A percentile compares a stretch with the other conserved stretches of the same genome.
These are phyloP conservation scores for Blastocystis hominis DNA, from an alignment of 352 stramenopile genomes.

Conservation along the genomic window DNA sequence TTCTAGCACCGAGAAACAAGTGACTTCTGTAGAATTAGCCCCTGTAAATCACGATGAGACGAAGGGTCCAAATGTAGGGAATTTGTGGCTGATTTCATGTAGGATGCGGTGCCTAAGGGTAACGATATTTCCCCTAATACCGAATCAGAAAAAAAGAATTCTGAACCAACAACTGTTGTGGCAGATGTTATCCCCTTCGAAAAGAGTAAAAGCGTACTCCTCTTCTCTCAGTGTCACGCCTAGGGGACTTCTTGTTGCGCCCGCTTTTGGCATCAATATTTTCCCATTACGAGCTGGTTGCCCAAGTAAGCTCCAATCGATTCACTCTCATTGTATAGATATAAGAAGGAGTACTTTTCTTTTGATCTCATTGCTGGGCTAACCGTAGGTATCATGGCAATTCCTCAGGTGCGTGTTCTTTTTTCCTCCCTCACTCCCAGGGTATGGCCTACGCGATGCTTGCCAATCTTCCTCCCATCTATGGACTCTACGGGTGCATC, in stretches of 20 bases:
- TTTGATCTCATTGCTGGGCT: constrained; percentile 60
- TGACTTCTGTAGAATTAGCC: not conserved
- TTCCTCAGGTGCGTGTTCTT: constrained; percentile 58
- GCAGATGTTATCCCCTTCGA: not conserved
- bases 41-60: not conserved
- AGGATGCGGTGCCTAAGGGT: not conserved
- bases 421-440: constrained; percentile 11
- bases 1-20: not conserved
- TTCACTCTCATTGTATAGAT: not conserved
- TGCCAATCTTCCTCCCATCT: constrained; percentile 59
- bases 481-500: constrained; percentile 61
- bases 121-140: not conserved
- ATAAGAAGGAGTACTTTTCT: constrained; percentile 44
- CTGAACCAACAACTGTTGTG: not conserved
- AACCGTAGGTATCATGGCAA: constrained; percentile 61
- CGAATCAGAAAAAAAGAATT: not conserved
- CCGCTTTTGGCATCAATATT: not conserved
- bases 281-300: constrained; percentile 58
- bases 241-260: not conserved
- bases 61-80: not conserved
- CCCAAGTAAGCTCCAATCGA: not conserved
- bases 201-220: not conserved
- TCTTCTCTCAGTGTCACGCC: not conserved
- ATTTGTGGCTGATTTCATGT: not conserved
- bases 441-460: constrained; percentile 62